Base-by-base conservation (phyloP, 2,329 filamentous ascomycete genomes). In the Colletotrichum sp. region DNA sequence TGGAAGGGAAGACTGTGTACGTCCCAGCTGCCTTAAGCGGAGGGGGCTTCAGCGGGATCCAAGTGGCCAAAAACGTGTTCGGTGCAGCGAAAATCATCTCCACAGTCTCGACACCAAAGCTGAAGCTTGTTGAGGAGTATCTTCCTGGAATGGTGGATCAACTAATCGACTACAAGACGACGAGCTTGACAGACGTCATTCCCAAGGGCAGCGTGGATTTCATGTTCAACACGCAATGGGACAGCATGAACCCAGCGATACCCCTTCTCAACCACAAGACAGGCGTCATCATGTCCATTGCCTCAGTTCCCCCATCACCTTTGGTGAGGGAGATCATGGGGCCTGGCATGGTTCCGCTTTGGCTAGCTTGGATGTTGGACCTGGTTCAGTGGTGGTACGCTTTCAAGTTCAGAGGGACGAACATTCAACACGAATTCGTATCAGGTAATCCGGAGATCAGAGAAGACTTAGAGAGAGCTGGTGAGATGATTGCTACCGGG, bases 41-140 rank as follows among this genome's bases (percentile, higher is more conserved):
- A 1, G 87, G 86, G 0, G 89, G 90, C 0, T 82, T 84, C 4
- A 80, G 87, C 30, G 87, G 82, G 0, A 84, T 87, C 30, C 89
- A 91, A 80, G 80, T 91, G 3, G 87, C 89, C 5, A 89, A 88
- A 78, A 87, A 88, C 34, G 83, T 87, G 4, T 90, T 88, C 64
- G 84, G 86, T 1, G 90, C 86, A 2, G 80, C 80, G 0, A 85
- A 83, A 63, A 82, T 91, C 70, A 87, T 92, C 61, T 85, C 88
- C 0, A 90, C 89, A 0, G 88, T 89, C 0, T 91, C 89, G 6
- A 90, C 89, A 26, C 75, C 84, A 12, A 92, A 92, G 80, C 73
- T 92, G 36, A 76, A 82, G 1, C 82, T 87, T 26, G 87, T 90
- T 0, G 84, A 86, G 57, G 77, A 85, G 72, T 78, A 83, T 39